Evolutionary conservation across 179 eudicot species (phyloP), one percentile per base, ranked within the genome.

Genomic region (Beta corolliflora): DNA sequence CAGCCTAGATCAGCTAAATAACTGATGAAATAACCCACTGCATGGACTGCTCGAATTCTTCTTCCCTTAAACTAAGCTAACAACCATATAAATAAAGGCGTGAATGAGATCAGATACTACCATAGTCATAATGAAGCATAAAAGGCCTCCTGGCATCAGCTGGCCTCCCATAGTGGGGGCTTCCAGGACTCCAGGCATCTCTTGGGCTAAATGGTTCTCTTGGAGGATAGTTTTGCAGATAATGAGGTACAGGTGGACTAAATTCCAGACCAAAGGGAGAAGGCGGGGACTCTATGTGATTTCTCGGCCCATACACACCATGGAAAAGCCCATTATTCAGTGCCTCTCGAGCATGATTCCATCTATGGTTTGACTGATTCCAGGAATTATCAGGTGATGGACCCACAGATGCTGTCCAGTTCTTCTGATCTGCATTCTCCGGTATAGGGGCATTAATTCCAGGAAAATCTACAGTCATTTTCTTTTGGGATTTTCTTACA

Each of bases 361-460:
- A 77, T 77, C 89, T 80, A 72, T 77, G 82, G 59, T 89, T 76
- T 19, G 88, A 79, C 59, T 73, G 83, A 52, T 77, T 80, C 85
- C 86, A 79, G 55, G 88, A 70, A 5, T 48, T 54, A 81, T 87
- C 80, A 41, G 73, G 83, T 55, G 67, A 56, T 55, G 81, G 87
- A 68, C 1, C 70, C 83, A 81, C 89, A 72, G 79, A 87, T 25
- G 84, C 41, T 45, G 85, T 82, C 99, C 99, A 96, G 11, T 81
- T 89, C 76, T 31, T 85, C 79, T 82, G 88, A 74, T 90, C 91
- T 8, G 96, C 99, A 77, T 92, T 92, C 81, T 89, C 91, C 16
- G 99, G 99, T 59, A 96, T 82, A 21, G 93, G 94, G 45, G 89
- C 96, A 77, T 96, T 96, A 55, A 95, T 85, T 73, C 99, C 99